Percentiles rank a stretch among this genome's conserved stretches.
These are phyloP conservation scores for Vitis labrusca DNA, from an alignment of 164 flowering plant genomes.

Conservation along the genomic window DNA sequence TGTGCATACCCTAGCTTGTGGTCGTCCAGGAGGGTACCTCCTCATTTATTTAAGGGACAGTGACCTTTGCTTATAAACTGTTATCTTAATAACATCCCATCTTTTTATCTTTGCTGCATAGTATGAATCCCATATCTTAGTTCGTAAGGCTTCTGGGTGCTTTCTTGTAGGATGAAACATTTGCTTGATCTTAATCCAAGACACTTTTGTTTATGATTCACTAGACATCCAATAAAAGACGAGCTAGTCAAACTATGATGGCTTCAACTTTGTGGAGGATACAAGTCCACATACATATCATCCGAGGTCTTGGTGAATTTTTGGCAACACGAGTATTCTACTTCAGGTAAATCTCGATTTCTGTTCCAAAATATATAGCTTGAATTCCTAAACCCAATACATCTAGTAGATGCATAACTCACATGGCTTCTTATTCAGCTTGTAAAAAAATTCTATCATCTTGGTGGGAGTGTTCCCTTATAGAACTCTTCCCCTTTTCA, in stretches of 20 bases:
- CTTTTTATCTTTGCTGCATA: neutral
- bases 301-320: constrained; percentile 18
- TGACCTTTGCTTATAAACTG: no score
- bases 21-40: no score
- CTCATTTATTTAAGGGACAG: no score
- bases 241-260: constrained; percentile 30
- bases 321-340: neutral
- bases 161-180: constrained; percentile 11
- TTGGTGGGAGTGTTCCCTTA: neutral
- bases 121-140: neutral
- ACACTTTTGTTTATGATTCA: constrained; percentile 1
- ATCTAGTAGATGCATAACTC: constrained; percentile 14
- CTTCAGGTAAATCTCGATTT: neutral
- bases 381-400: constrained; percentile 23
- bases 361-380: constrained; percentile 23
- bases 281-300: constrained; percentile 38
- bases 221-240: constrained; percentile 25
- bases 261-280: constrained; percentile 18
- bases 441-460: neutral
- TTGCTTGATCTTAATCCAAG: constrained; percentile 18
- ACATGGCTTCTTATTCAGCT: neutral
- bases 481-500: neutral
- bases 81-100: no score
- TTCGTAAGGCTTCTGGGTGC: neutral
- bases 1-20: no score